A percentile compares a stretch with the other conserved stretches of the same genome.
Evolutionary conservation across 352 stramenopile species (phyloP).

Genomic region (Thalassiosira livingstoniorum): DNA sequence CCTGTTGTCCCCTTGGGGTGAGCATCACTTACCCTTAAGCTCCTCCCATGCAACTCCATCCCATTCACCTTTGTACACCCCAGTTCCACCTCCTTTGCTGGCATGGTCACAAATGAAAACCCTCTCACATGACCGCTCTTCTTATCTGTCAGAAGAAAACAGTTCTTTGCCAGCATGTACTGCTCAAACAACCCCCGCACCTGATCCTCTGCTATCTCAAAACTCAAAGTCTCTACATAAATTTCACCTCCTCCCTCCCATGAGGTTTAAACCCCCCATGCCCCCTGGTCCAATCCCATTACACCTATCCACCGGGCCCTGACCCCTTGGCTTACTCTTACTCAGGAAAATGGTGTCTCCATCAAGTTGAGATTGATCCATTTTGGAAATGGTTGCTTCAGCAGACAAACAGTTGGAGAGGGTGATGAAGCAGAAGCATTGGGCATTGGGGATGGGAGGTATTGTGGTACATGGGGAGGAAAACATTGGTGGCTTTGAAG

Average conservation of each 20-base stretch:
- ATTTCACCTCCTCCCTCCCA: conserved; percentile 83
- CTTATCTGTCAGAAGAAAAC: conserved; percentile 83
- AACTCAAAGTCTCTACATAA: conserved; percentile 86
- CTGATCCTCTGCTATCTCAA: conserved; percentile 78
- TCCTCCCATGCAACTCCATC: conserved; percentile 81
- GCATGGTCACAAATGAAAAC: conserved; percentile 87
- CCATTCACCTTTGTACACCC: conserved; percentile 80
- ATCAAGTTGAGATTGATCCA: conserved; percentile 84
- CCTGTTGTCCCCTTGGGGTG: conserved; percentile 75
- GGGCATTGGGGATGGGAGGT: conserved; percentile 75
- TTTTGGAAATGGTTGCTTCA: conserved; percentile 83
- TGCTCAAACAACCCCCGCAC: conserved; percentile 77
- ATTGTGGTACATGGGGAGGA: conserved; percentile 80
- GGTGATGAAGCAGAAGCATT: conserved; percentile 86
- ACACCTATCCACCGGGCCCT: conserved; percentile 49
- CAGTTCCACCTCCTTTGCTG: conserved; percentile 76
- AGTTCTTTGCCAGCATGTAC: conserved; percentile 79
- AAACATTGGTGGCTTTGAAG: conserved; percentile 83
- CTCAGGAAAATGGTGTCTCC: conserved; percentile 84
- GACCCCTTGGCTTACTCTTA: conserved; percentile 77
- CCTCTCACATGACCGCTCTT: conserved; percentile 69
- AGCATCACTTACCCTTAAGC: conserved; percentile 82
- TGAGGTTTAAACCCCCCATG: conserved; percentile 74
- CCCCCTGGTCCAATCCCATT: conserved; percentile 61
- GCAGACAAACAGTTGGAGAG: conserved; percentile 66